phyloP scores from a whole-genome alignment of 2,329 filamentous ascomycete genomes.

The Sporothrix protearum region DNA sequence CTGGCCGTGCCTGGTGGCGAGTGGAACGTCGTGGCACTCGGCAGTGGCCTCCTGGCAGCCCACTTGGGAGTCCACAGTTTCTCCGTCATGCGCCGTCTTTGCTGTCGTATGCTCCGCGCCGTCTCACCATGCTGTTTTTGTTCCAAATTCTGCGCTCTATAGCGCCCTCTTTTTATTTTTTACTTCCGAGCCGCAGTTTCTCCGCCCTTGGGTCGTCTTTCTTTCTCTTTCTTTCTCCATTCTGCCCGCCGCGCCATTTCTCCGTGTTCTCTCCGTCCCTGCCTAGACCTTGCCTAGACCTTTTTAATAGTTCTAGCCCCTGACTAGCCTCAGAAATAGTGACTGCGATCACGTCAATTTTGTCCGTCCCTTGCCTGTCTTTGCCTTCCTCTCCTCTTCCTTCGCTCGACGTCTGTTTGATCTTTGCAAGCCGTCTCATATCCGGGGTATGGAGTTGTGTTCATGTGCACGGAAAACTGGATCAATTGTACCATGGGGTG shows the following conservation, averaged over 20 bases:
- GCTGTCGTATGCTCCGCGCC: background rate
- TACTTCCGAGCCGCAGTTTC: background rate
- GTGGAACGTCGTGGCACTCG: background rate
- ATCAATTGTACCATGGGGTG: background rate
- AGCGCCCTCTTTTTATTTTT: background rate
- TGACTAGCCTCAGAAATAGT: background rate
- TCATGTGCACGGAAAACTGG: background rate
- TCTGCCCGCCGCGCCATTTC: background rate
- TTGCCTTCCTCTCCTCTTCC: background rate
- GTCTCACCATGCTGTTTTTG: background rate
- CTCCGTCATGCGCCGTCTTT: background rate
- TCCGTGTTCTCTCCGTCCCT: background rate
- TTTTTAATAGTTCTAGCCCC: background rate
- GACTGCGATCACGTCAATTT: background rate
- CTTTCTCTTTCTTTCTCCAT: background rate
- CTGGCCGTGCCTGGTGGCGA: too few relatives aligned
- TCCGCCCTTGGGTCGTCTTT: background rate
- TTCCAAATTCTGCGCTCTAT: background rate
- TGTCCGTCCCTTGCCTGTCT: background rate
- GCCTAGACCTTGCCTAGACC: background rate
- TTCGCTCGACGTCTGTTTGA: background rate
- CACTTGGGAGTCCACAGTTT: background rate
- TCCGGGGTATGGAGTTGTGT: background rate
- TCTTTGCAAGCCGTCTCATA: too few relatives aligned
- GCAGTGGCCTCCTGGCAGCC: background rate